Evolutionary conservation across 2,329 filamentous ascomycete genomes (phyloP).

Genomic region (Alternaria angustiovoidea): DNA sequence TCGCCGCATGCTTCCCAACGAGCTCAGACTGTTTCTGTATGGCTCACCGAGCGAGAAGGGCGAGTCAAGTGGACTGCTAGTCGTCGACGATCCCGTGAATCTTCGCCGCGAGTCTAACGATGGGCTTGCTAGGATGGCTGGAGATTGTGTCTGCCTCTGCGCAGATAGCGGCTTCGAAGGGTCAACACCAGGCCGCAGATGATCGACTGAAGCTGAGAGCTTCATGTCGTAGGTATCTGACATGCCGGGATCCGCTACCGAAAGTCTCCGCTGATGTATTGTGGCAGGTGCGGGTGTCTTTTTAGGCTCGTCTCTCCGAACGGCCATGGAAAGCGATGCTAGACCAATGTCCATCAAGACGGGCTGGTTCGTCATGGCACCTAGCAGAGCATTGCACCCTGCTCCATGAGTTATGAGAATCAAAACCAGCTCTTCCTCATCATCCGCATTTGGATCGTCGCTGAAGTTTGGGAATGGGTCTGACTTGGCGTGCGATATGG

Average conservation of each 20-base stretch:
- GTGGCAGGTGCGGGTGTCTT: conserved; percentile 29
- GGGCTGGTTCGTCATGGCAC: conserved; percentile 88
- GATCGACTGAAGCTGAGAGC: conserved; percentile 77
- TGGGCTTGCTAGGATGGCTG: conserved; percentile 38
- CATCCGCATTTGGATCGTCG: conserved; percentile 52
- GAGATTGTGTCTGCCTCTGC: conserved; percentile 40
- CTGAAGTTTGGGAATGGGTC: conserved; percentile 46
- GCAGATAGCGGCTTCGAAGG: conserved; percentile 40
- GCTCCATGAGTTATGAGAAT: conserved; percentile 93
- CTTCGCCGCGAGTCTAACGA: conserved; percentile 34
- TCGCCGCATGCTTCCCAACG: conserved; percentile 52
- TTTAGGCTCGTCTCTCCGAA: conserved; percentile 39
- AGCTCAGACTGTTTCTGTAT: conserved; percentile 45
- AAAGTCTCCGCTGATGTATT: conserved; percentile 45
- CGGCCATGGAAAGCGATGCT: conserved; percentile 88
- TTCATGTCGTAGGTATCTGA: conserved; percentile 75
- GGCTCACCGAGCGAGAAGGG: conserved; percentile 42
- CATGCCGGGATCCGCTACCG: conserved; percentile 55
- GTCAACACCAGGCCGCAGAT: conserved; percentile 65
- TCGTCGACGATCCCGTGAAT: conserved; percentile 30
- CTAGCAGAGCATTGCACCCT: conserved; percentile 93
- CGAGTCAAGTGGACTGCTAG: conserved; percentile 41
- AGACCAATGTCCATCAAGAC: conserved; percentile 90
- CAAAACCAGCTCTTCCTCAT: conserved; percentile 75
- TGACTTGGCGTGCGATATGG: conserved; percentile 27